A percentile compares a stretch with the other conserved stretches of the same genome.
Conservation (phyloP, 768 basidiomycete species). For the Suillus americanus region DNA sequence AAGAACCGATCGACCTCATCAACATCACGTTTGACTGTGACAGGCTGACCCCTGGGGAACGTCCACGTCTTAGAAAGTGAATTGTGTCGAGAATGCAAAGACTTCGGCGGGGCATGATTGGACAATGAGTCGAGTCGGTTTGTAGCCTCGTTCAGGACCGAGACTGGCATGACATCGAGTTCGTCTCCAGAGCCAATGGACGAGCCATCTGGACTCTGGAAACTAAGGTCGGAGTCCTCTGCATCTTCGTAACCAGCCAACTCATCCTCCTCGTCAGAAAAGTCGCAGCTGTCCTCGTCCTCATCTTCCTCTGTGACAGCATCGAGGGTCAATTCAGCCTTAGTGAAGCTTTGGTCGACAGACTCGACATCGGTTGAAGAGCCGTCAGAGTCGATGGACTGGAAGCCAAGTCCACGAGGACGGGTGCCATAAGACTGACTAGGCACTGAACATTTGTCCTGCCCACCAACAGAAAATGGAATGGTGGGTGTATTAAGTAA, state of each 20-base stretch:
- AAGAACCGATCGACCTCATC: constrained; percentile 78
- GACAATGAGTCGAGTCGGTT: constrained; percentile 7
- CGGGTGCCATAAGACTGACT: constrained; percentile 26
- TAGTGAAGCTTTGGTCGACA: constrained; percentile 41
- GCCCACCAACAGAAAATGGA: constrained; percentile 14
- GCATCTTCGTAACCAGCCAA: constrained; percentile 72
- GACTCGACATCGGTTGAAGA: constrained; percentile 72
- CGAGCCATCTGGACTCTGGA: constrained; percentile 45
- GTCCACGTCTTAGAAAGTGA: constrained; percentile 72
- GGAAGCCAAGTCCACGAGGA: constrained; percentile 48
- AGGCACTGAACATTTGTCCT: constrained; percentile 17
- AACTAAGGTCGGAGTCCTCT: constrained; percentile 52
- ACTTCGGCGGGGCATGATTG: constrained; percentile 14
- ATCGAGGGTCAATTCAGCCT: constrained; percentile 50
- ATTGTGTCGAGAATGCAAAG: constrained; percentile 31
- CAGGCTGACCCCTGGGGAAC: constrained; percentile 45
- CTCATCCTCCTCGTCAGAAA: constrained; percentile 54
- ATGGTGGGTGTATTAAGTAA: constrained; percentile 47
- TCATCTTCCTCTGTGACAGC: constrained; percentile 58
- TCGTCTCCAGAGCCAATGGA: constrained; percentile 59
- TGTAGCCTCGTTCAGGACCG: constrained; percentile 20
- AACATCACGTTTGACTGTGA: constrained; percentile 23
- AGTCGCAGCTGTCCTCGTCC: constrained; percentile 30
- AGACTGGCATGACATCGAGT: constrained; percentile 20
- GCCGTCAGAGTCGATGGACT: constrained; percentile 54